Percentiles rank a stretch among this genome's conserved stretches.
These are phyloP conservation scores for Peniophora sp. DNA, from an alignment of 1,284 basidiomycete species.

Conservation along the genomic window DNA sequence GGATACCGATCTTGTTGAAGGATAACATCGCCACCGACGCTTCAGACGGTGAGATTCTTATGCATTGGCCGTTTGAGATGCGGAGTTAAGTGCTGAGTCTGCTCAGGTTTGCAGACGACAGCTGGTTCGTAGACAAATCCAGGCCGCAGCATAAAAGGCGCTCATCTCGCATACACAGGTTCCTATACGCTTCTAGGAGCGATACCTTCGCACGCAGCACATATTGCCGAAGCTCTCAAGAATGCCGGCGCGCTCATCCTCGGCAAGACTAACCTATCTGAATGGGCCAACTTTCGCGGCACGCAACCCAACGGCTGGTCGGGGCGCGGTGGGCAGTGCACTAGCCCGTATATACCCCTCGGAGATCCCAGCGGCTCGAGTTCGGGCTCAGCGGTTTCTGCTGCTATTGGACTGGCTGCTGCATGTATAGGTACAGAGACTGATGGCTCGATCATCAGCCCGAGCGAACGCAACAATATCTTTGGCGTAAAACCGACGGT, in stretches of 20 bases:
- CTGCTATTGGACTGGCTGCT: slow-evolving; percentile 7
- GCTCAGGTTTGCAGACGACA: slow-evolving; percentile 53
- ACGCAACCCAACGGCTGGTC: slow-evolving; percentile 19
- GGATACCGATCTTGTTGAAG: slow-evolving; percentile 65
- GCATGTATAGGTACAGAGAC: slow-evolving; percentile 24
- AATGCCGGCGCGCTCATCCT: slow-evolving; percentile 37
- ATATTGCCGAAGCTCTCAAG: slow-evolving; percentile 27
- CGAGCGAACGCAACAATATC: slow-evolving; percentile 43
- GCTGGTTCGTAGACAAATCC: slow-evolving; percentile 10
- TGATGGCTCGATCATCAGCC: slow-evolving; percentile 22
- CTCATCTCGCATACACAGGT: slow-evolving; percentile 19
- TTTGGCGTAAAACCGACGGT: slow-evolving; percentile 57
- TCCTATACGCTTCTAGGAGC: slow-evolving; percentile 33
- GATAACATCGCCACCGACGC: slow-evolving; percentile 41
- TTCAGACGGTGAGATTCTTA: no score
- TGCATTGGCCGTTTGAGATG: no score
- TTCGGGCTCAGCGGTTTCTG: slow-evolving; percentile 24
- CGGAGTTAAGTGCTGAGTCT: no score
- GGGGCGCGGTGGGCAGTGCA: slow-evolving; percentile 20
- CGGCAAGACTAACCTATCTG: slow-evolving; percentile 23
- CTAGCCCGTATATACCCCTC: slow-evolving; percentile 13
- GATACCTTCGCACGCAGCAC: slow-evolving; percentile 32
- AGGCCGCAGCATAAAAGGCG: neutral
- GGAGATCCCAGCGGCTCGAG: slow-evolving; percentile 23
- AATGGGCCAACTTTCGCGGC: slow-evolving; percentile 22